Conservation (phyloP, 2,329 filamentous ascomycete genomes). For the Setomelanomma holmii region DNA sequence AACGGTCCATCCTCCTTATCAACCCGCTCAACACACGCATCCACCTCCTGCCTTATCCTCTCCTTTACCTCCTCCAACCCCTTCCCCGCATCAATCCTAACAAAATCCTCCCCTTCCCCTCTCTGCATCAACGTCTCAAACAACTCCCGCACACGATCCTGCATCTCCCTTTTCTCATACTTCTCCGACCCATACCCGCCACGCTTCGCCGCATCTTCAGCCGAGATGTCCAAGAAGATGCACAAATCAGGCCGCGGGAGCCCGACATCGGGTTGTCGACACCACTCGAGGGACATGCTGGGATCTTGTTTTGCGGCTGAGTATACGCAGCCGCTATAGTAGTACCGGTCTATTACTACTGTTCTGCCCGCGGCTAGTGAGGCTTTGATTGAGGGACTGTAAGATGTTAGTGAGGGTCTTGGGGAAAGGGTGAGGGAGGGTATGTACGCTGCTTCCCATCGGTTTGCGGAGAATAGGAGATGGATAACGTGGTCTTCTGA, state of each 20-base stretch:
- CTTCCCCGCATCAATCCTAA: conserved; percentile 62
- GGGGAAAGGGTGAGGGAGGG: background rate
- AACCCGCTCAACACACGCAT: conserved; percentile 34
- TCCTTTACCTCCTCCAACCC: conserved; percentile 59
- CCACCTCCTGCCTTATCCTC: conserved; percentile 34
- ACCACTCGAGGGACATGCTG: conserved; percentile 76
- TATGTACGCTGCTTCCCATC: conserved; percentile 72
- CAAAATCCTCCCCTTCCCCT: conserved; percentile 60
- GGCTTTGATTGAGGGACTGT: conserved; percentile 45
- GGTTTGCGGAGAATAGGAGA: conserved; percentile 86
- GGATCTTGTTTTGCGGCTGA: conserved; percentile 84
- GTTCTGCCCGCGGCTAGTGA: conserved; percentile 71
- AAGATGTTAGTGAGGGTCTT: background rate
- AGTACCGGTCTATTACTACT: conserved; percentile 90
- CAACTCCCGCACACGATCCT: conserved; percentile 76
- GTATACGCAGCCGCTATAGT: conserved; percentile 93
- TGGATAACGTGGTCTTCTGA: conserved; percentile 91
- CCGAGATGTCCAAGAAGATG: conserved; percentile 83
- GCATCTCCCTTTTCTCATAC: conserved; percentile 87
- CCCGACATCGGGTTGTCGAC: conserved; percentile 81
- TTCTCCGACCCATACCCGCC: conserved; percentile 90
- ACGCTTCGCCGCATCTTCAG: conserved; percentile 73
- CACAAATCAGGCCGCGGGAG: conserved; percentile 87
- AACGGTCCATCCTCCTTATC: conserved; percentile 27
- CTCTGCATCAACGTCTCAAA: conserved; percentile 65